Percentiles rank a stretch among this genome's conserved stretches.
These are phyloP conservation scores for Pigoraptor vietnamica DNA, from an alignment of 78 protist genomes.

Conservation along the genomic window DNA sequence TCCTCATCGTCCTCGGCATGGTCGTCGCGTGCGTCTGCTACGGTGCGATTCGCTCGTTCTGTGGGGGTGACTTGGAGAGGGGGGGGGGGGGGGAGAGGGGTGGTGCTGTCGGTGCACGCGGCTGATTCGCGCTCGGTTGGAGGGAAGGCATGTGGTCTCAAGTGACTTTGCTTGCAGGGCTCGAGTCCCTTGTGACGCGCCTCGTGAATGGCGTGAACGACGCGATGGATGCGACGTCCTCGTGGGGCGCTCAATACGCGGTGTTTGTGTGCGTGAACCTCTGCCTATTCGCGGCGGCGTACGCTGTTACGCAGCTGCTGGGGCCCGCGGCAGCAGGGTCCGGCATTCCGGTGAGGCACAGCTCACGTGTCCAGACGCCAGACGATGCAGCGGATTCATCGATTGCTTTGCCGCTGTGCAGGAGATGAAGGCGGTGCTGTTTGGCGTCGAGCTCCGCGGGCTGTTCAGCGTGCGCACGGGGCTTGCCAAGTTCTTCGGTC, in stretches of 20 bases:
- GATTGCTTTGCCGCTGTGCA: neutral
- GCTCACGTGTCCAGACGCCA: too few species aligned
- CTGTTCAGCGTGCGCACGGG: neutral
- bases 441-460: neutral
- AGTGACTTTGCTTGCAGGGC: neutral
- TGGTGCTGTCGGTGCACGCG: neutral
- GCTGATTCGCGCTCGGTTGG: too few species aligned
- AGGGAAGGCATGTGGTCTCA: too few species aligned
- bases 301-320: neutral
- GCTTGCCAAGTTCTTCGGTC: neutral
- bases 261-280: neutral
- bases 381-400: neutral
- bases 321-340: neutral
- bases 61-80: neutral
- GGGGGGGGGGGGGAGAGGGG: neutral
- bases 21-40: neutral
- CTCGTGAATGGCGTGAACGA: neutral
- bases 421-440: neutral
- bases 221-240: neutral
- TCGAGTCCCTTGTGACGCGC: neutral
- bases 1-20: neutral
- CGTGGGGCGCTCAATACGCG: neutral
- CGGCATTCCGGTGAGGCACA: neutral
- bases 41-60: neutral
- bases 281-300: neutral